These are phyloP conservation scores for Salix viminalis DNA, from an alignment of 345 rosid species.

Conservation along the genomic window DNA sequence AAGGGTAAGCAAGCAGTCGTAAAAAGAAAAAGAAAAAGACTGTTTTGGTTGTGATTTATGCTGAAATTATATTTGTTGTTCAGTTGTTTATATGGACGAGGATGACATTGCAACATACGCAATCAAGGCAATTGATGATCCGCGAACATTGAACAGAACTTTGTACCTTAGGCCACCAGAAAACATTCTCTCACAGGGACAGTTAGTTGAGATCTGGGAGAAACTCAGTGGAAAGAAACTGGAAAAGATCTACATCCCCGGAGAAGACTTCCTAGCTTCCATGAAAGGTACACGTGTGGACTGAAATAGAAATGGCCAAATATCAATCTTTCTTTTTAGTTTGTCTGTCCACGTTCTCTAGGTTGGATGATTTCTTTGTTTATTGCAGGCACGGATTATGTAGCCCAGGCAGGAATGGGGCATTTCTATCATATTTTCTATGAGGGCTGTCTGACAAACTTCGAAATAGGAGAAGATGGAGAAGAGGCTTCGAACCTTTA, in stretches of 20 bases:
- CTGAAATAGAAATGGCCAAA: not conserved
- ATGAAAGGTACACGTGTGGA: slow-evolving; percentile 39
- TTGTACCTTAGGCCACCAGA: slow-evolving; percentile 48
- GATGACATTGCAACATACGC: slow-evolving; percentile 65
- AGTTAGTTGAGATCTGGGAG: slow-evolving; percentile 68
- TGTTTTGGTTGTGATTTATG: not conserved
- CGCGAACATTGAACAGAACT: slow-evolving; percentile 61
- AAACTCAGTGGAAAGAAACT: slow-evolving; percentile 42
- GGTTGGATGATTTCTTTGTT: not conserved
- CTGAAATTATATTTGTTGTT: not conserved
- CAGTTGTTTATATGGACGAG: slow-evolving; percentile 63
- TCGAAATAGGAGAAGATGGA: slow-evolving; percentile 52
- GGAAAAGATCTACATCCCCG: slow-evolving; percentile 43
- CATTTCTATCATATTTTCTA: slow-evolving; percentile 82
- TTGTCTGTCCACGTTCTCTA: not conserved
- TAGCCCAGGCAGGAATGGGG: slow-evolving; percentile 56
- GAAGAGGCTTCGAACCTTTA: slow-evolving; percentile 79
- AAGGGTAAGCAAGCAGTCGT: slow-evolving; percentile 41
- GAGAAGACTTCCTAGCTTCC: slow-evolving; percentile 52
- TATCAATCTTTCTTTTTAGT: not conserved
- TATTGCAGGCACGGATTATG: slow-evolving; percentile 50
- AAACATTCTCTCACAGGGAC: slow-evolving; percentile 54
- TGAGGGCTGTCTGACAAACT: slow-evolving; percentile 74
- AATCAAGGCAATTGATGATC: slow-evolving; percentile 62
- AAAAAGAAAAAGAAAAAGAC: not conserved